A percentile compares a stretch with the other conserved stretches of the same genome.
phyloP scores from a whole-genome alignment of 2,329 filamentous ascomycete genomes.

The Phaeosphaeriaceae sp. region DNA sequence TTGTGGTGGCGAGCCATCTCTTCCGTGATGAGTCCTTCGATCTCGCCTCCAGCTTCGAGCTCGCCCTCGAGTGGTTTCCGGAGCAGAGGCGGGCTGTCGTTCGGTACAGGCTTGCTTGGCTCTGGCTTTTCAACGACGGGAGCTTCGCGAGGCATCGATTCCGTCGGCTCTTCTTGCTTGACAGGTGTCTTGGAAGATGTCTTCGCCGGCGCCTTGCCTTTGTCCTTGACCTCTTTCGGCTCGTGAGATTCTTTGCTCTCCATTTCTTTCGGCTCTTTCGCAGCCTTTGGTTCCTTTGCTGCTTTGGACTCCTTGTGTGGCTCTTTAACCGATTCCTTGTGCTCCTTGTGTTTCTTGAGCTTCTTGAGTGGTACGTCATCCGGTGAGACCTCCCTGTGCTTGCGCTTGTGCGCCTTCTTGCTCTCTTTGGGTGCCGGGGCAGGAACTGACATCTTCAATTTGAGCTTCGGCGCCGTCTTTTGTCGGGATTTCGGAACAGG shows the following conservation, averaged over 20 bases:
- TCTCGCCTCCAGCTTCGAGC: slow-evolving; percentile 39
- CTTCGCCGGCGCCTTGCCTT: slow-evolving; percentile 33
- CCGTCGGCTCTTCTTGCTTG: slow-evolving; percentile 39
- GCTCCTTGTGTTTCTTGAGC: slow-evolving; percentile 14
- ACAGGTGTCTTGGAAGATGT: slow-evolving; percentile 27
- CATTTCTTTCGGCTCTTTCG: slow-evolving; percentile 21
- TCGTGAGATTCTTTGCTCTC: slow-evolving; percentile 17
- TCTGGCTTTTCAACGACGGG: slow-evolving; percentile 34
- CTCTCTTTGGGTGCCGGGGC: slow-evolving; percentile 24
- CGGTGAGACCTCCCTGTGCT: slow-evolving; percentile 33
- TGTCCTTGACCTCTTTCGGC: slow-evolving; percentile 24
- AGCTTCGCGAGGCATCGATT: slow-evolving; percentile 36
- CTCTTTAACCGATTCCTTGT: slow-evolving; percentile 17
- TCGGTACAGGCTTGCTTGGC: slow-evolving; percentile 30
- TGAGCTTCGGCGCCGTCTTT: slow-evolving; percentile 41
- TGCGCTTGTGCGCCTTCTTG: slow-evolving; percentile 38
- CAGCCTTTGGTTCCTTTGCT: slow-evolving; percentile 13
- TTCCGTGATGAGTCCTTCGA: slow-evolving; percentile 44
- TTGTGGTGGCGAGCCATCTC: slow-evolving; percentile 53
- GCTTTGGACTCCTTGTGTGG: slow-evolving; percentile 13
- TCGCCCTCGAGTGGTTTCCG: slow-evolving; percentile 39
- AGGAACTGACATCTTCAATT: slow-evolving; percentile 30
- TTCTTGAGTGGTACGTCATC: slow-evolving; percentile 42
- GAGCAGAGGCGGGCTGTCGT: slow-evolving; percentile 36
- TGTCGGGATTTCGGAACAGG: slow-evolving; percentile 33